Conservation (phyloP, 495 filamentous ascomycete genomes). For the Talaromyces adpressus region DNA sequence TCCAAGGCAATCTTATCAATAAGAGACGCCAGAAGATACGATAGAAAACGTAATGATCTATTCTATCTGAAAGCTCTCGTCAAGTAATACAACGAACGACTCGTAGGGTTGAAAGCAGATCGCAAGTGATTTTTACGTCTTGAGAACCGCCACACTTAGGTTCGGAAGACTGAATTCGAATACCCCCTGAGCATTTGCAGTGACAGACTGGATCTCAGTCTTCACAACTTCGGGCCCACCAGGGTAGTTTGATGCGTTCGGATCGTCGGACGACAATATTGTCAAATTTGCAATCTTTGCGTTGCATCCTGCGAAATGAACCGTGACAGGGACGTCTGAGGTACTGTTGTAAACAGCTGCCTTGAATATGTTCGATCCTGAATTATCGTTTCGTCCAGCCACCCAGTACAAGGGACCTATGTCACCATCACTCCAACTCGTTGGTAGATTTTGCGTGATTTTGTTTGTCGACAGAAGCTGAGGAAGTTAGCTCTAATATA, state of each 20-base stretch:
- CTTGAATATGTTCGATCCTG: conserved; percentile 47
- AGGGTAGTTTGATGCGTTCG: conserved; percentile 31
- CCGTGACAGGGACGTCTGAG: conserved; percentile 33
- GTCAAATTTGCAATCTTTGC: conserved; percentile 46
- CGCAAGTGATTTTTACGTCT: background rate
- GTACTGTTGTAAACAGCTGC: conserved; percentile 62
- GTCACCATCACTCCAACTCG: conserved; percentile 21
- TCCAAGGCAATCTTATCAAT: no score
- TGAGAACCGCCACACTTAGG: background rate
- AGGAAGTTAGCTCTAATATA: background rate
- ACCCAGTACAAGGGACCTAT: conserved; percentile 42
- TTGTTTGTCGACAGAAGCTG: conserved; percentile 35
- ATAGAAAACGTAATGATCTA: no score
- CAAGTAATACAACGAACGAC: no score
- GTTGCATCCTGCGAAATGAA: conserved; percentile 48
- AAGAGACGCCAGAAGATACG: no score
- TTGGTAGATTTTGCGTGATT: conserved; percentile 37
- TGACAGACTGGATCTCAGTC: conserved; percentile 18
- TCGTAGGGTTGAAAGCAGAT: background rate
- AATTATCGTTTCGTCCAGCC: conserved; percentile 23
- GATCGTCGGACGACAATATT: conserved; percentile 46
- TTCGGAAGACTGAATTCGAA: background rate
- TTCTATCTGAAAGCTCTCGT: no score
- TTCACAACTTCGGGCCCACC: conserved; percentile 36
- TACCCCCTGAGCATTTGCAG: background rate